Evolutionary conservation across 2,329 filamentous ascomycete species (phyloP), one percentile per base, ranked within the genome.

Genomic region (Nemania sp.): DNA sequence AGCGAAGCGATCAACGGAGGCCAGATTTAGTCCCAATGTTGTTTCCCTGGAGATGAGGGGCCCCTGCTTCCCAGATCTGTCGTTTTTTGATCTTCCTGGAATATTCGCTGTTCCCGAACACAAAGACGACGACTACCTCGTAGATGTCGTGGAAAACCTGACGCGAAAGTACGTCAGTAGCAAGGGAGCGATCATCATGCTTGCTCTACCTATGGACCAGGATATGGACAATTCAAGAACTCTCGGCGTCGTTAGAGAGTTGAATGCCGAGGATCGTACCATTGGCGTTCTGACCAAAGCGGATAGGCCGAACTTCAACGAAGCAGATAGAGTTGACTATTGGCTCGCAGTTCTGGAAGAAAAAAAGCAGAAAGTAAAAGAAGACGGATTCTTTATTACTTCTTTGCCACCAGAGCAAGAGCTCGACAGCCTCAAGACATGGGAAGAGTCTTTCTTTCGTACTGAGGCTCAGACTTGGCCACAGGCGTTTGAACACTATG

Each of bases 51-150:
- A 91, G 46, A 90, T 96, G 32, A 84, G 84, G 0, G 88, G 87
- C 0, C 88, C 88, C 0, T 80, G 79, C 0, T 80, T 92, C 0
- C 87, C 90, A 0, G 85, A 90, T 3, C 72, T 96, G 0, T 90
- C 88, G 0, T 95, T 96, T 68, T 92, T 90, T 63, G 92, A 96
- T 63, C 80, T 96, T 1, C 92, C 92, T 0, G 92, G 92, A 0
- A 85, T 95, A 0, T 92, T 96, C 60, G 85, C 86, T 13, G 87
- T 87, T 18, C 81, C 87, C 0, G 84, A 85, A 1, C 78, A 84
- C 3, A 81, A 81, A 1, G 77, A 82, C 2, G 86, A 92, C 12
- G 79, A 82, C 12, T 89, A 89, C 57, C 77, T 93, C 0, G 87
- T 92, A 12, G 77, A 81, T 0, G 84, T 93, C 0, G 88, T 96